phyloP scores from a whole-genome alignment of 768 basidiomycete genomes.

The Boletus insuetus region DNA sequence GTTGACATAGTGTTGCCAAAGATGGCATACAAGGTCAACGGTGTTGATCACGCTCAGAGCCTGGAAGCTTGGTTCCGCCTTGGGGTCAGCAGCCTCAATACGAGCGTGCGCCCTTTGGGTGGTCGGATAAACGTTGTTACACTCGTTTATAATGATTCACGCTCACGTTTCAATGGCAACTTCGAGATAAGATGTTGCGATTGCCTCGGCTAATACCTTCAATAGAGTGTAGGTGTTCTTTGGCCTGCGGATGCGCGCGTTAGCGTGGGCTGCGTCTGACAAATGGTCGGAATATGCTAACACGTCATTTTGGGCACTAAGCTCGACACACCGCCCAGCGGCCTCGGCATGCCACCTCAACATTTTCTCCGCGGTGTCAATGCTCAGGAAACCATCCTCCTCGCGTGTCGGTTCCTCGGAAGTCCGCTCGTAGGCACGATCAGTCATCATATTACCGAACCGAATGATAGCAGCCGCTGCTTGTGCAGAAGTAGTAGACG shows the following conservation, averaged over 20 bases:
- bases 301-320: constrained; percentile 82
- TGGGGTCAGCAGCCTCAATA: constrained; percentile 71
- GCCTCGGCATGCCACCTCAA: constrained; percentile 98
- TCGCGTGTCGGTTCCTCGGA: constrained; percentile 72
- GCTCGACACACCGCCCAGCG: constrained; percentile 89
- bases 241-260: constrained; percentile 48
- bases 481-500: constrained; percentile 70
- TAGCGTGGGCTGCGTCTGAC: not conserved
- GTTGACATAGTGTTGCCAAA: constrained; percentile 96
- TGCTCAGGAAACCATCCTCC: constrained; percentile 76
- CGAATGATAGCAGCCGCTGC: constrained; percentile 89
- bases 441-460: constrained; percentile 75
- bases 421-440: constrained; percentile 47
- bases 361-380: constrained; percentile 85
- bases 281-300: constrained; percentile 39
- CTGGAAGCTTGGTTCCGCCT: constrained; percentile 76
- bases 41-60: constrained; percentile 60
- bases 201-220: constrained; percentile 81
- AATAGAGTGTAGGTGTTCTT: constrained; percentile 86
- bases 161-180: constrained; percentile 89
- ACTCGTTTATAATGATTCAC: not conserved
- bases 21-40: constrained; percentile 86
- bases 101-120: constrained; percentile 60
- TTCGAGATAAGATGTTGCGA: constrained; percentile 83
- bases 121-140: constrained; percentile 1